Base-by-base conservation (phyloP, 768 basidiomycete genomes). In the Rhizopogon vulgaris region DNA sequence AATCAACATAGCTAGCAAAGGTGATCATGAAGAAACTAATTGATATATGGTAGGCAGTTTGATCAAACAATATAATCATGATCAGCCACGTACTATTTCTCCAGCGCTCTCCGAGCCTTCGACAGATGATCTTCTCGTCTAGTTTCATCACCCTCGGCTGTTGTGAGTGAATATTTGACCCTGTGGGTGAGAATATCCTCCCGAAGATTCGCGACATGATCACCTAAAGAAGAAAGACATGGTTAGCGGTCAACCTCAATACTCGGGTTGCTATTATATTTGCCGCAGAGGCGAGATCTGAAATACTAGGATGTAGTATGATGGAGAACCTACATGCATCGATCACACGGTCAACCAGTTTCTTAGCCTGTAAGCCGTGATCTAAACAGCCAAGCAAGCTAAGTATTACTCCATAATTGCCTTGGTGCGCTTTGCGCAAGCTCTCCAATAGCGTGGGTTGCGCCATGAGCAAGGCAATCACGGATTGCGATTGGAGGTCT, bases 381-480 rank as follows among this genome's bases (percentile, higher is more conserved):
- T 98, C 96, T 42, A 99, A 70, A 59, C 87, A 93, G n/a, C 94
- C 94, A 6, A 98, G 75, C 41, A 99, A 76, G 62, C 91, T 92
- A 28, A 98, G 79, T 38, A 99, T 85, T 38, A 94, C 74, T 46
- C 92, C 84, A 63, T 96, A 99, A 58, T 88, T 93, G 40, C 96
- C 96, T 75, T 86, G 81, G 57, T 95, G 82, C 1, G 94, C 94
- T 61, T 87, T 94, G 41, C 92, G 84, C 12, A 96, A 73, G 60
- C 84, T 89, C 50, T 97, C 93, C 34, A 97, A 72, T 1, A 98
- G 71, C 0, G 80, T 68, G 0, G 94, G 87, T 37, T 92, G 85
- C 0, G 80, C 74, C 67, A 94, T 83, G 3, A 99, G 78, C 15
- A 96, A 76, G 54, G 88, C 83, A 28, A 97, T 87, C 0, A 90